These are phyloP conservation scores for Melocanna baccifera DNA, from an alignment of 176 grass and related monocot genomes.

Conservation along the genomic window DNA sequence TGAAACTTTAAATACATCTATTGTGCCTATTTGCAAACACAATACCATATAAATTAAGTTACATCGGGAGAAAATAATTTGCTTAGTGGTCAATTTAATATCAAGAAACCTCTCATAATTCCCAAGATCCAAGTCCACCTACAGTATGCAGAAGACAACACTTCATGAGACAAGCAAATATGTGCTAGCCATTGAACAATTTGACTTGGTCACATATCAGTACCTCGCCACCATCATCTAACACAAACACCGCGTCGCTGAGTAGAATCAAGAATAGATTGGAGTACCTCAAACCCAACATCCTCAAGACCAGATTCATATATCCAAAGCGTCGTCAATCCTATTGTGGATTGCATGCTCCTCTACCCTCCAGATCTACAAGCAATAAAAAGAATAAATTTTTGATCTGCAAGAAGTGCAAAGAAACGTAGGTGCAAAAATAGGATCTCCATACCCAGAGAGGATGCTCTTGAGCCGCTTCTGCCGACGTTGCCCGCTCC, in stretches of 20 bases:
- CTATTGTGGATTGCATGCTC: too few relatives aligned
- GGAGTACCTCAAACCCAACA: too few relatives aligned
- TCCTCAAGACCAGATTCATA: too few relatives aligned
- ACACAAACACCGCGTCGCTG: conserved; percentile 61
- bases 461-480: too few relatives aligned
- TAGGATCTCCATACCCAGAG: too few relatives aligned
- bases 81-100: conserved; percentile 59
- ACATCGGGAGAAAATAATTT: not conserved
- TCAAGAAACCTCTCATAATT: conserved; percentile 81
- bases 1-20: not conserved
- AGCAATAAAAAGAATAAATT: too few relatives aligned
- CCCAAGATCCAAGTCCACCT: conserved; percentile 79
- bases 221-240: conserved; percentile 76
- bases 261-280: too few relatives aligned
- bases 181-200: not conserved
- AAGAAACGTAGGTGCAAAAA: too few relatives aligned
- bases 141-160: conserved; percentile 20
- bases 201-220: conserved; percentile 14
- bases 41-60: not conserved
- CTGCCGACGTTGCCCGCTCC: too few relatives aligned
- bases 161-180: not conserved
- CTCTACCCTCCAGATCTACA: too few relatives aligned
- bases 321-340: too few relatives aligned
- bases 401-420: too few relatives aligned
- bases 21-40: not conserved